Conservation (phyloP, 805 yeast genomes). For the Candida insectorum region DNA sequence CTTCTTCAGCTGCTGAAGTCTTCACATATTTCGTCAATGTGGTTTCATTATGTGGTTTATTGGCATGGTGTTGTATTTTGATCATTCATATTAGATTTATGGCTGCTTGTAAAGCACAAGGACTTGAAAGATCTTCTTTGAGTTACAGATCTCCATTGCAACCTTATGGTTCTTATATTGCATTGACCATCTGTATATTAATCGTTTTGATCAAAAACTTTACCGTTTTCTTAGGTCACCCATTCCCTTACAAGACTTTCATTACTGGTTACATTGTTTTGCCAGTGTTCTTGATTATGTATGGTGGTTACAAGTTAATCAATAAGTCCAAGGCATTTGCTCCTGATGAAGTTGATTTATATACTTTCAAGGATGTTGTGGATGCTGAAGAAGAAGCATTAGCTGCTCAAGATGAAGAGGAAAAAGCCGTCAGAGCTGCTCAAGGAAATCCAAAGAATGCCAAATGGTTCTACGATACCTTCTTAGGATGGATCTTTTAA, state of each 20-base stretch:
- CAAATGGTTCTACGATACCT: slow-evolving; percentile 48
- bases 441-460: slow-evolving; percentile 41
- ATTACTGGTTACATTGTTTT: slow-evolving; percentile 78
- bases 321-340: slow-evolving; percentile 46
- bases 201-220: slow-evolving; percentile 66
- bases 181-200: slow-evolving; percentile 50
- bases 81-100: slow-evolving; percentile 65
- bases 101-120: slow-evolving; percentile 66
- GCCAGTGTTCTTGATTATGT: slow-evolving; percentile 56
- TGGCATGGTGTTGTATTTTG: slow-evolving; percentile 72
- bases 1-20: slow-evolving; percentile 51
- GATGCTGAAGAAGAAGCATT: slow-evolving; percentile 50
- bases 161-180: slow-evolving; percentile 63
- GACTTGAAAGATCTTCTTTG: slow-evolving; percentile 51
- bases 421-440: slow-evolving; percentile 34
- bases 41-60: slow-evolving; percentile 70
- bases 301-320: slow-evolving; percentile 57
- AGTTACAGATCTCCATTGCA: slow-evolving; percentile 65
- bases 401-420: slow-evolving; percentile 30
- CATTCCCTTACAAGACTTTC: slow-evolving; percentile 60
- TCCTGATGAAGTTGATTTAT: slow-evolving; percentile 60
- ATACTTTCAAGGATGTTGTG: slow-evolving; percentile 52
- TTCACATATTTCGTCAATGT: slow-evolving; percentile 72
- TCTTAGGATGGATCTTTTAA: slow-evolving; percentile 48
- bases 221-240: slow-evolving; percentile 60